phyloP scores from a whole-genome alignment of 805 yeast species.

The Ogataea parapolymorpha region DNA sequence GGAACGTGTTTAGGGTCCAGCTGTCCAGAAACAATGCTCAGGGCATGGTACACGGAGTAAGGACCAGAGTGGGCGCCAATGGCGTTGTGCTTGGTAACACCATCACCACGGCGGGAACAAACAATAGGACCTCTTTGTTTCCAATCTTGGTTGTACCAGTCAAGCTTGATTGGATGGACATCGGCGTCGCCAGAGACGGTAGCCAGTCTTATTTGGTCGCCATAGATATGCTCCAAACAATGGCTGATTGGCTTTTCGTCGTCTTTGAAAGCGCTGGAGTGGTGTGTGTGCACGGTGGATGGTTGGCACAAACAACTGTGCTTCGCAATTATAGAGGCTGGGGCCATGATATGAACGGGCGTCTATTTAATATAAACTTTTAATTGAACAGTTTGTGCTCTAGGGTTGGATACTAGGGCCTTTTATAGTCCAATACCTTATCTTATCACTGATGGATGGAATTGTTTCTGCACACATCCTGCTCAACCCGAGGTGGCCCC shows the following conservation, averaged over 20 bases:
- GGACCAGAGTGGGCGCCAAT: constrained; percentile 67
- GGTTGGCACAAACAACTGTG: constrained; percentile 6
- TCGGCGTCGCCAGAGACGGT: constrained; percentile 52
- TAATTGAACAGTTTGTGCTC: neutral
- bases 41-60: constrained; percentile 61
- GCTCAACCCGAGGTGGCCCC: neutral
- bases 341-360: constrained; percentile 10
- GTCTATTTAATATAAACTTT: neutral
- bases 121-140: constrained; percentile 54
- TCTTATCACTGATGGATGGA: neutral
- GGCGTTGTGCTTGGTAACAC: constrained; percentile 53
- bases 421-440: constrained; percentile 1
- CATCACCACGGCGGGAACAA: constrained; percentile 47
- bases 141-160: constrained; percentile 53
- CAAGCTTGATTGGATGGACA: constrained; percentile 44
- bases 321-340: constrained; percentile 8
- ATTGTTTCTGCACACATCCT: neutral
- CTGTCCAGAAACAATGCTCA: constrained; percentile 61
- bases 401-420: neutral
- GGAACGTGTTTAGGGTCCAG: constrained; percentile 50
- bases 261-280: neutral
- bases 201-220: constrained; percentile 40
- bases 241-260: constrained; percentile 18
- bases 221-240: constrained; percentile 25
- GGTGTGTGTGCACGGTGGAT: neutral